Evolutionary conservation across 345 rosid genomes (phyloP), one percentile per base, ranked within the genome.

Genomic region (Raphanus sativus): DNA sequence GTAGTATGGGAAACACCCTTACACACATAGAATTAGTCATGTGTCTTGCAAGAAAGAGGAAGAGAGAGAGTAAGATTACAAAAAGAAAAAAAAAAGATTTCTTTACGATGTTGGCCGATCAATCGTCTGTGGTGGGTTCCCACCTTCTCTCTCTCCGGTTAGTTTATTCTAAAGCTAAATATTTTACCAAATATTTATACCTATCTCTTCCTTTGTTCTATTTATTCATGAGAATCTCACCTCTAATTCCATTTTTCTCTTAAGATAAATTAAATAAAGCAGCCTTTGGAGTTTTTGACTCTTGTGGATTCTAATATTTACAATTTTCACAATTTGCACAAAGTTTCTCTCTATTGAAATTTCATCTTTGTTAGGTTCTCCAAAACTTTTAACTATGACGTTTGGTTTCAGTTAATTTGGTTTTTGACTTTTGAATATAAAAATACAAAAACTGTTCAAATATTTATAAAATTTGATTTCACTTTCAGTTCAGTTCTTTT

Each of bases 51-150:
- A 69, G 21, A 70, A 65, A 62, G 63, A 54, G 67, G 15, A 54
- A 70, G 65, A 80, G 80, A 74, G 66, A 75, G 28, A 75, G 21
- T 21, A 21, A 21, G 21, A 21, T 21, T 1, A 21, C 21, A 21
- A 21, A 21, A 28, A 30, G 2, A 63, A 38, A 54, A 63, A 40
- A 66, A 67, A 67, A 73, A 10, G 30, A 24, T 71, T 72, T 72
- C 63, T 74, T 80, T 80, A 80, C 67, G 72, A 80, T 80, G 82
- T 80, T 74, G 79, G 82, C 82, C 71, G 75, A 75, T 80, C 76
- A 80, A 80, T 80, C 56, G 82, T 79, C 75, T 74, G 58, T 74
- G 79, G 82, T 80, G 82, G 79, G 75, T 64, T 75, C 71, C 82
- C 79, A 80, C 79, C 67, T 74, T 74, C 25, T 38, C 66, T 61